phyloP scores from a whole-genome alignment of 306 rosid genomes.

The Inga laurina region DNA sequence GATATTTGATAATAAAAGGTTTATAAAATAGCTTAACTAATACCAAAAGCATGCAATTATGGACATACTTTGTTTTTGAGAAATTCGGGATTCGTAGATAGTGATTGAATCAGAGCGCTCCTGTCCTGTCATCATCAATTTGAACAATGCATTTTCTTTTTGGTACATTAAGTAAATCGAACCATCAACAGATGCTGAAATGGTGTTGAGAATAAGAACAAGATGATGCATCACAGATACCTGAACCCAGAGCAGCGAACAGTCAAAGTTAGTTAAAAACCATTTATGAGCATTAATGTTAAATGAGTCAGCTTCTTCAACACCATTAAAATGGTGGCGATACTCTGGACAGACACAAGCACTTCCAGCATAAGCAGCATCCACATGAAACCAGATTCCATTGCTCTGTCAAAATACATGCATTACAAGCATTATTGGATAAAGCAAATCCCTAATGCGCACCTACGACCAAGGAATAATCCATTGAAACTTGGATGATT shows the following conservation, averaged over 20 bases:
- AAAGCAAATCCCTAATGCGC: constrained; percentile 24
- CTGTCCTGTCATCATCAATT: constrained; percentile 66
- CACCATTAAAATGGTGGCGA: constrained; percentile 78
- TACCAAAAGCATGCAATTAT: constrained; percentile 19
- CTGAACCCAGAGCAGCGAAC: constrained; percentile 95
- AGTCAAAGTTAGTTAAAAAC: constrained; percentile 91
- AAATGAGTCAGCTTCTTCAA: constrained; percentile 90
- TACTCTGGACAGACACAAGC: constrained; percentile 94
- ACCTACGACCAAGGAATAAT: background rate
- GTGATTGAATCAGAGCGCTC: constrained; percentile 74
- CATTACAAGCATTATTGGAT: constrained; percentile 29
- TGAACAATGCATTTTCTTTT: background rate
- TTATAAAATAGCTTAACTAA: background rate
- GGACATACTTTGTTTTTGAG: constrained; percentile 74
- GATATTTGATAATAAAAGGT: constrained; percentile 1
- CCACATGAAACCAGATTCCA: constrained; percentile 89
- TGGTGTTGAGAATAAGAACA: constrained; percentile 1
- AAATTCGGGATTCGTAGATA: constrained; percentile 89
- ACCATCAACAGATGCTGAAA: constrained; percentile 26
- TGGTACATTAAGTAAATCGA: constrained; percentile 12
- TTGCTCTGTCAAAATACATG: constrained; percentile 49
- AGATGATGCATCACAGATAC: constrained; percentile 40
- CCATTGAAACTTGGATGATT: background rate
- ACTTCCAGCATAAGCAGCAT: constrained; percentile 98
- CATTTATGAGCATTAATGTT: constrained; percentile 97